Percentiles rank a stretch among this genome's conserved stretches.
Evolutionary conservation across 768 basidiomycete genomes (phyloP).

Genomic region (Clitopilus hobsonii): DNA sequence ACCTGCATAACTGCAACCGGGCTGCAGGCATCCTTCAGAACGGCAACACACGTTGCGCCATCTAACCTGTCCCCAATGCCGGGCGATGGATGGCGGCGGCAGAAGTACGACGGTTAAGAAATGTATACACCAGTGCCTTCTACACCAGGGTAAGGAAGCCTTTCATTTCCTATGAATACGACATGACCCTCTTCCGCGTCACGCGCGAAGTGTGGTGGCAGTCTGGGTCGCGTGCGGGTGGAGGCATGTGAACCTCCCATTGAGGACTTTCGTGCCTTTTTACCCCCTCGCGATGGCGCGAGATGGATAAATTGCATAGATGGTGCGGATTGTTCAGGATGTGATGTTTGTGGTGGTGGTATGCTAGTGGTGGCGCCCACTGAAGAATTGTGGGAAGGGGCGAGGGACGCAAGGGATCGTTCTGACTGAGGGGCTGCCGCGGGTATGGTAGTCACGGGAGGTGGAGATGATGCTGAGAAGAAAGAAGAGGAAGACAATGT

Average conservation of each 20-base stretch:
- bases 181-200: conserved; percentile 65
- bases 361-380: neutral
- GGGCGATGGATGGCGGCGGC: too few species aligned
- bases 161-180: conserved; percentile 61
- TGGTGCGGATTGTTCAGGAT: neutral
- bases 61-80: too few species aligned
- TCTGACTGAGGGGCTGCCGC: neutral
- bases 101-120: conserved; percentile 14
- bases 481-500: neutral
- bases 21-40: too few species aligned
- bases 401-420: too few species aligned
- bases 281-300: too few species aligned
- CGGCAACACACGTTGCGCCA: too few species aligned
- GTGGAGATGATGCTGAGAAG: neutral
- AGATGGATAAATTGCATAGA: neutral
- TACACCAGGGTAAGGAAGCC: conserved; percentile 17
- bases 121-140: conserved; percentile 24
- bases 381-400: neutral
- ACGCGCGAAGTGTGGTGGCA: conserved; percentile 58
- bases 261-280: too few species aligned
- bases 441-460: neutral
- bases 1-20: too few species aligned
- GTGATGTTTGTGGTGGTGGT: neutral
- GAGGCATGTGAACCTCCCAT: too few species aligned
- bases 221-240: too few species aligned